These are phyloP conservation scores for Geotrichum restrictum DNA, from an alignment of 1,139 yeast genomes.

Conservation along the genomic window DNA sequence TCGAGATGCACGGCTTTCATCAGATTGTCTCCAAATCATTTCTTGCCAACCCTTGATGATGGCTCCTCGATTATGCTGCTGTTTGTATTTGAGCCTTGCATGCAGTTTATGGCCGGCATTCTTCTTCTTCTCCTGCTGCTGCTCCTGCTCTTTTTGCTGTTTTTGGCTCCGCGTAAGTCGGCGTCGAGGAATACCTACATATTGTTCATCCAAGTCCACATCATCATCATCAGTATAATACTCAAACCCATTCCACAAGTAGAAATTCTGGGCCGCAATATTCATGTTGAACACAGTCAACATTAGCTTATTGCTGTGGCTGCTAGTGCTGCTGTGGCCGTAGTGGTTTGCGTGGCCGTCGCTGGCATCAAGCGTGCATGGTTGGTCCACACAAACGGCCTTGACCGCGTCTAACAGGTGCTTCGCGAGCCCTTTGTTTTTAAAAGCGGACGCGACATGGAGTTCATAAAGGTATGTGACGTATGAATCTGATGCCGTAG, in stretches of 20 bases:
- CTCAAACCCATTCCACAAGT: slow-evolving; percentile 27
- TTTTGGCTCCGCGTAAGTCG: no score
- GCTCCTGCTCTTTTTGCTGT: no score
- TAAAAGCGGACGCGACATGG: slow-evolving; percentile 43
- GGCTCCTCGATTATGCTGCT: neutral
- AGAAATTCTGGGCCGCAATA: slow-evolving; percentile 30
- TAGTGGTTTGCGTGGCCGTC: no score
- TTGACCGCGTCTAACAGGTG: slow-evolving; percentile 35
- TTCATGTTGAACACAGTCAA: slow-evolving; percentile 35
- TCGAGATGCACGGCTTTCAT: no score
- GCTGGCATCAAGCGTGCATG: slow-evolving; percentile 12
- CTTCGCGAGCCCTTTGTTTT: slow-evolving; percentile 41
- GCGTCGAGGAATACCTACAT: no score
- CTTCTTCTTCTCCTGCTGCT: no score
- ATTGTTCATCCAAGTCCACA: no score
- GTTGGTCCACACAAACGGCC: slow-evolving; percentile 4
- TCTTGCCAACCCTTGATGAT: slow-evolving; percentile 11
- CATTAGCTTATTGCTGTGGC: slow-evolving; percentile 21
- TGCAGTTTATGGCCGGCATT: no score
- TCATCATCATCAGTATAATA: slow-evolving; percentile 4
- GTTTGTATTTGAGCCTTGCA: no score
- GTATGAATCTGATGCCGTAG: slow-evolving; percentile 30
- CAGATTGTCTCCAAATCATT: slow-evolving; percentile 14
- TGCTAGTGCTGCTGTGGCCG: no score
- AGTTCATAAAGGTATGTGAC: slow-evolving; percentile 54